phyloP scores from a whole-genome alignment of 352 stramenopile genomes.

The Phytophthora fragariae region DNA sequence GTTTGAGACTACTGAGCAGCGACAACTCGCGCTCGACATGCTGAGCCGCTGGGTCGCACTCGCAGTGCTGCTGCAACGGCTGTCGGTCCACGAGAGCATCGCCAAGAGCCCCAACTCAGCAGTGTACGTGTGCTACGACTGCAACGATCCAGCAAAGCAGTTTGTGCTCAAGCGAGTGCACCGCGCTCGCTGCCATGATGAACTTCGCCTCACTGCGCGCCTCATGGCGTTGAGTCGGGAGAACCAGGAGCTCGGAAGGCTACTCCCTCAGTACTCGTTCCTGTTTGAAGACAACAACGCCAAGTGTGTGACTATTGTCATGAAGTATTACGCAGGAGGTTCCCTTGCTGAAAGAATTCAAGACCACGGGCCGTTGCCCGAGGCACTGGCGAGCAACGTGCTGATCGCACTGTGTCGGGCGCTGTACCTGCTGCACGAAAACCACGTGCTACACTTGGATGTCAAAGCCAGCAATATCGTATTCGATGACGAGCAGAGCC shows the following conservation, averaged over 20 bases:
- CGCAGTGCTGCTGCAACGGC: slow-evolving; percentile 53
- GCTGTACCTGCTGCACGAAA: slow-evolving; percentile 57
- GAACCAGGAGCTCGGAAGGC: slow-evolving; percentile 46
- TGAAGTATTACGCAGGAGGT: slow-evolving; percentile 68
- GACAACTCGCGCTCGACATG: slow-evolving; percentile 57
- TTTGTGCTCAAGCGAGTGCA: slow-evolving; percentile 68
- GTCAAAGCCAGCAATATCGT: slow-evolving; percentile 74
- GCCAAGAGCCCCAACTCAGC: slow-evolving; percentile 58
- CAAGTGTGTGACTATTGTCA: slow-evolving; percentile 63
- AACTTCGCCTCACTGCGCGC: slow-evolving; percentile 60
- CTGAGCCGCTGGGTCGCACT: slow-evolving; percentile 69
- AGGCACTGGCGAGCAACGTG: slow-evolving; percentile 48
- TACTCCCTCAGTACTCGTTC: slow-evolving; percentile 59
- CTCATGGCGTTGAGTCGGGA: slow-evolving; percentile 35
- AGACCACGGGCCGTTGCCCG: slow-evolving; percentile 37
- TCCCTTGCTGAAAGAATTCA: slow-evolving; percentile 60
- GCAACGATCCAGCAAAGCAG: slow-evolving; percentile 27
- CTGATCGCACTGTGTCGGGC: slow-evolving; percentile 56
- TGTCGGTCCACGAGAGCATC: slow-evolving; percentile 58
- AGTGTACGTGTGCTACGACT: slow-evolving; percentile 62
- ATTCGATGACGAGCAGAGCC: slow-evolving; percentile 51
- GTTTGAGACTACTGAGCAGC: slow-evolving; percentile 55
- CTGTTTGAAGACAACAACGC: slow-evolving; percentile 65
- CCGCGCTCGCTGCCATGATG: slow-evolving; percentile 36
- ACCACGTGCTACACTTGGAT: slow-evolving; percentile 67